phyloP scores from a whole-genome alignment of 2,329 filamentous ascomycete species.

The Zelopaecilomyces penicillatus region DNA sequence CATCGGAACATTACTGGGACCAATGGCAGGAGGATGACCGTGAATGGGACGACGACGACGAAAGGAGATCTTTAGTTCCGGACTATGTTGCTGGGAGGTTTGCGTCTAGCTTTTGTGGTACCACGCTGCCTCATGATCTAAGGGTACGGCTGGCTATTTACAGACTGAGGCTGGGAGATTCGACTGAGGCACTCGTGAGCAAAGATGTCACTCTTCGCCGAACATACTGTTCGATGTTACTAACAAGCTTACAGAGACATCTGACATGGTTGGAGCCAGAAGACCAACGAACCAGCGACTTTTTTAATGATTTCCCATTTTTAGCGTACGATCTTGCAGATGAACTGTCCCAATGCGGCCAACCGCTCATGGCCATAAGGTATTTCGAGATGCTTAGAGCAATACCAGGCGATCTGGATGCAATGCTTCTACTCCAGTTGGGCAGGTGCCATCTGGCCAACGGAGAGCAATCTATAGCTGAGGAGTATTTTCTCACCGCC shows the following conservation, averaged over 20 bases:
- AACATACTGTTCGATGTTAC: slow-evolving; percentile 1
- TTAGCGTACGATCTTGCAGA: slow-evolving; percentile 62
- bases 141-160: slow-evolving; percentile 77
- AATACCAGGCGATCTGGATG: slow-evolving; percentile 40
- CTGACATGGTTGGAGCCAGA: slow-evolving; percentile 62
- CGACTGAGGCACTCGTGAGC: slow-evolving; percentile 68
- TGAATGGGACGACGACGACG: slow-evolving; percentile 75
- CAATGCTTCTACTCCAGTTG: slow-evolving; percentile 44
- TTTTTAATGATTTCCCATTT: slow-evolving; percentile 61
- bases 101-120: slow-evolving; percentile 55
- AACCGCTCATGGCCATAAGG: slow-evolving; percentile 34
- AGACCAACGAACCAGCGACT: slow-evolving; percentile 35
- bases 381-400: slow-evolving; percentile 49
- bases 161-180: slow-evolving; percentile 61
- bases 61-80: slow-evolving; percentile 54
- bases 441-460: slow-evolving; percentile 62
- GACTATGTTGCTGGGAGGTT: slow-evolving; percentile 51
- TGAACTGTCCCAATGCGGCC: slow-evolving; percentile 29
- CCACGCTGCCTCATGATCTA: slow-evolving; percentile 69
- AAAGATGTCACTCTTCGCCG: slow-evolving; percentile 20
- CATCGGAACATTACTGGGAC: slow-evolving; percentile 71
- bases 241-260: slow-evolving; percentile 42
- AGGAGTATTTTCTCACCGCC: slow-evolving; percentile 68
- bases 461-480: slow-evolving; percentile 58
- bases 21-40: slow-evolving; percentile 63